Evolutionary conservation across 116 monocot species (phyloP), one percentile per base, ranked within the genome.

Genomic region (Dioscorea cayenensis): DNA sequence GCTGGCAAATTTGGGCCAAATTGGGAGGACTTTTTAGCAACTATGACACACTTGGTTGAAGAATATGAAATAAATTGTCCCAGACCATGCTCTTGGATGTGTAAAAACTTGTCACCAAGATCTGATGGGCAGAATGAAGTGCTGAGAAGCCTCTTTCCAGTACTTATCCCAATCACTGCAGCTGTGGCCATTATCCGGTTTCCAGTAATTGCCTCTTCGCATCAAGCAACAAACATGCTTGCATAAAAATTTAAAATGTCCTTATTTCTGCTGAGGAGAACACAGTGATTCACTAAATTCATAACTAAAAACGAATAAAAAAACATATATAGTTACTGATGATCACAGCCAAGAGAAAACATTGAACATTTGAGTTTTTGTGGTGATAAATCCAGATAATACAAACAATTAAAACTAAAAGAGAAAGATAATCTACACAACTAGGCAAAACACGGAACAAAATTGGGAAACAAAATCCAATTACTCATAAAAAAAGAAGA

Each of bases 61-160:
- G 69, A 4, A 73, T 75, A 4, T 16, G 77, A 78, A 58, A 75
- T 76, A 58, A 77, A 83, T 49, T 83, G 83, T 36, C 67, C 17
- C 17, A 80, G 64, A 23, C 64, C 73, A 50, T 88, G 77, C 77
- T 90, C 90, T 10, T 73, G 28, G 49, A 76, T 63, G 29, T 73
- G 60, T 49, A 80, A 75, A 25, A 83, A 52, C 69, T 86, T 94
- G 51, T 90, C 89, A 38, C 81, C 65, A 59, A 86, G 69, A 36
- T 96, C 96, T 10, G 90, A 66, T 20, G 85, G 75, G 76, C 81
- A 88, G 71, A 90, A 86, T 36, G 97, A 86, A 64, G 84, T 74
- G 70, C 74, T 83, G 25, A 97, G 77, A 69, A 96, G 82, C 70
- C 90, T 84, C 72, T 90, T 92, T 71, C 93, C 94, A 0, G 93